Percentiles rank a stretch among this genome's conserved stretches.
Conservation (phyloP, 306 rosid species). For the Lablab purpureus region DNA sequence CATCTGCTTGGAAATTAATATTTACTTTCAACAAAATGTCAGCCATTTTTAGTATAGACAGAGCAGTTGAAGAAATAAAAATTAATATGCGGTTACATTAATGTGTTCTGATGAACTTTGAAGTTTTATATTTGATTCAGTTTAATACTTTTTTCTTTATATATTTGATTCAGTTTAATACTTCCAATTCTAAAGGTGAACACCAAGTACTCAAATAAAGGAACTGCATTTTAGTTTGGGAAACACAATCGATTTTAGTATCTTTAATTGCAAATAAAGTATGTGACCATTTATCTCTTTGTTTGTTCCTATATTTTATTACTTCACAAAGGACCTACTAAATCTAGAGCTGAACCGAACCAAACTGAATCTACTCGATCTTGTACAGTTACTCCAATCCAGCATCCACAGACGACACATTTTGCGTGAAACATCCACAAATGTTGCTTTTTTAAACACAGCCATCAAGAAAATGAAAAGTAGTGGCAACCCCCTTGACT, state of each 20-base stretch:
- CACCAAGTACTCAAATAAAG: background rate
- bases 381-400: conserved; percentile 32
- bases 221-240: background rate
- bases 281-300: background rate
- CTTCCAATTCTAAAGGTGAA: background rate
- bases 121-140: background rate
- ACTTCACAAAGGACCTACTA: conserved; percentile 14
- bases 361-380: conserved; percentile 25
- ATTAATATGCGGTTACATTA: background rate
- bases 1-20: background rate
- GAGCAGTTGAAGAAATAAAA: too few species aligned
- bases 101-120: background rate
- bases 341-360: conserved; percentile 30
- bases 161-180: background rate
- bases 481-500: conserved; percentile 38
- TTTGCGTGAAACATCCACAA: conserved; percentile 10
- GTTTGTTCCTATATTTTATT: conserved; percentile 10
- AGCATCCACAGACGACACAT: background rate
- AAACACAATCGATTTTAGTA: background rate
- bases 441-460: conserved; percentile 5
- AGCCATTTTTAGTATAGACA: too few species aligned
- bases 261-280: background rate
- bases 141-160: background rate
- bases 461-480: background rate
- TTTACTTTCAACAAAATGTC: background rate